A percentile compares a stretch with the other conserved stretches of the same genome.
These are phyloP conservation scores for Medicago arabica DNA, from an alignment of 306 rosid genomes.

Conservation along the genomic window DNA sequence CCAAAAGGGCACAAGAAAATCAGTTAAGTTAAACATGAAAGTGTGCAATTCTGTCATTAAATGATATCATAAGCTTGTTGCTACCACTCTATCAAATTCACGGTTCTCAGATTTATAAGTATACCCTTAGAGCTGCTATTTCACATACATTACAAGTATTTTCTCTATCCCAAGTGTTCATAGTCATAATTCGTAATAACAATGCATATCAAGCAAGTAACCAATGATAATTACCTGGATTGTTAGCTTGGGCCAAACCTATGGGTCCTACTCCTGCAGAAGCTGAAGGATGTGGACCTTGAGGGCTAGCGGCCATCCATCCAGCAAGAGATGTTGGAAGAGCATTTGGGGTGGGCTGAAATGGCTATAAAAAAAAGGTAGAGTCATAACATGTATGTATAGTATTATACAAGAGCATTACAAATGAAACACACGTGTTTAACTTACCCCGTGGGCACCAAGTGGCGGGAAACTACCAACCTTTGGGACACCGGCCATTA, in stretches of 20 bases:
- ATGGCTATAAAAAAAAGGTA: slow-evolving; percentile 66
- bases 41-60: slow-evolving; percentile 23
- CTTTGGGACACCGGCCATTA: slow-evolving; percentile 94
- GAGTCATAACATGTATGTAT: slow-evolving; percentile 44
- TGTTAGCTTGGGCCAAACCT: slow-evolving; percentile 73
- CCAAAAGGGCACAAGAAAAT: slow-evolving; percentile 35
- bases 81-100: slow-evolving; percentile 12
- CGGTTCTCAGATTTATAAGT: slow-evolving; percentile 21
- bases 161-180: slow-evolving; percentile 28
- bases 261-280: slow-evolving; percentile 96
- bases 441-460: slow-evolving; percentile 95
- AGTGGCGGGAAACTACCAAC: slow-evolving; percentile 91
- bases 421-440: slow-evolving; percentile 16
- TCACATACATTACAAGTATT: slow-evolving; percentile 28
- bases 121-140: slow-evolving; percentile 12
- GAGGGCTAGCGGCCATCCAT: slow-evolving; percentile 88
- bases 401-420: slow-evolving; percentile 33
- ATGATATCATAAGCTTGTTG: slow-evolving; percentile 4
- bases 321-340: slow-evolving; percentile 96
- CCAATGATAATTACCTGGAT: slow-evolving; percentile 64
- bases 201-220: slow-evolving; percentile 18
- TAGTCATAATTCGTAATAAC: slow-evolving; percentile 14
- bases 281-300: slow-evolving; percentile 92
- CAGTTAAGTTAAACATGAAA: slow-evolving; percentile 23
- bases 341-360: slow-evolving; percentile 87